Evolutionary conservation across 2,329 filamentous ascomycete species (phyloP), one percentile per base, ranked within the genome.

Genomic region (Cadophora sp.): DNA sequence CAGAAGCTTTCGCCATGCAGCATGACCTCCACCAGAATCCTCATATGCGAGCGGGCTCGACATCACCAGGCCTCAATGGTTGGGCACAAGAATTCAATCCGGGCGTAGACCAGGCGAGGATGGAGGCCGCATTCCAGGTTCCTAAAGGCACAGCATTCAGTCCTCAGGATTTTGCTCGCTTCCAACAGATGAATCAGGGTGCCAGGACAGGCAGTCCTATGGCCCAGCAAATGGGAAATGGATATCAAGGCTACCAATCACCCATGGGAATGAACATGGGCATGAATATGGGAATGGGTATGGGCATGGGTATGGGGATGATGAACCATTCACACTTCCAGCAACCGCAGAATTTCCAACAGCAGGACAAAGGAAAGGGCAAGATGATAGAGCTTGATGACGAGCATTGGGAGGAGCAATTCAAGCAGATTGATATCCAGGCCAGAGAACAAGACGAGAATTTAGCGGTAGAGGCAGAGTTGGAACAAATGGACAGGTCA

Each of bases 361-460:
- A 74, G 46, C 74, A 78, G 51, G 84, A 76, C 48, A 92, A 94
- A 79, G 92, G 92, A 68, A 98, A 98, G 79, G 94, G 92, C 48
- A 97, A 97, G 80, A 88, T 98, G 82, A 91, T 98, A 14, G 96
- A 98, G 82, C 87, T 98, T 27, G 93, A 97, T 78, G 95, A 99
- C 75, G 84, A 91, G 76, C 91, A 97, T 77, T 98, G 96, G 96
- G 95, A 98, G 81, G 93, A 94, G 75, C 94, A 98, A 79, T 99
- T 99, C 79, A 92, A 93, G 67, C 89, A 96, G 80, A 90, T 97
- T 78, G 93, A 95, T 78, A 82, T 91, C 71, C 84, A 89, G 70
- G 77, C 81, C 64, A 79, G 86, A 62, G 79, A 84, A 71, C 79
- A 84, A 66, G 79, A 83, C 65, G 73, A 81, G 76, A 55, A 74